phyloP scores from a whole-genome alignment of 169 alveolate genomes.

The Plasmodium gonderi region DNA sequence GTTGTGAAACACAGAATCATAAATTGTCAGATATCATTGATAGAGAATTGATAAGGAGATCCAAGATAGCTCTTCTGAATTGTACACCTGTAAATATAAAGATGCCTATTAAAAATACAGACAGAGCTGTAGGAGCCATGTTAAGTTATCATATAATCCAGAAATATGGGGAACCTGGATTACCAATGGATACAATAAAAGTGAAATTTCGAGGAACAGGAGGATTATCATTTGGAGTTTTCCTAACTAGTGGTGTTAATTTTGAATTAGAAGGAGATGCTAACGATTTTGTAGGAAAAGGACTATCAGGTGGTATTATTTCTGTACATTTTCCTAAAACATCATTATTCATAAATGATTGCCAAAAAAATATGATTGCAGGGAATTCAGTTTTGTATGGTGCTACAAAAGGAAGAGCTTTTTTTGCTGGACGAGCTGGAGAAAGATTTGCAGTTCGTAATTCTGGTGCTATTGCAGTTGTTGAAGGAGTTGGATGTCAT shows the following conservation, averaged over 20 bases:
- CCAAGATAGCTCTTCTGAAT: constrained; percentile 51
- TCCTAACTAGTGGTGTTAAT: constrained; percentile 79
- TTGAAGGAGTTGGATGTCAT: constrained; percentile 88
- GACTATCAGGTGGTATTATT: constrained; percentile 84
- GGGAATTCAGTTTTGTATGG: constrained; percentile 88
- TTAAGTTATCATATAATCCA: constrained; percentile 79
- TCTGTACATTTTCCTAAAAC: constrained; percentile 79
- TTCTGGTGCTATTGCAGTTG: constrained; percentile 87
- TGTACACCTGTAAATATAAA: constrained; percentile 71
- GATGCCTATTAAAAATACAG: constrained; percentile 79
- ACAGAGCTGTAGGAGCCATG: constrained; percentile 86
- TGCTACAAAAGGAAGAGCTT: constrained; percentile 87
- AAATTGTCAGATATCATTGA: constrained; percentile 71
- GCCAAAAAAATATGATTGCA: constrained; percentile 80
- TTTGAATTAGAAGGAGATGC: constrained; percentile 87
- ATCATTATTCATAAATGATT: constrained; percentile 59
- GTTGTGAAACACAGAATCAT: constrained; percentile 76
- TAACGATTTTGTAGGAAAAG: constrained; percentile 86
- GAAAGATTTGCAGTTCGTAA: constrained; percentile 88
- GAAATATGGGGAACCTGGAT: constrained; percentile 69
- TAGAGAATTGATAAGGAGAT: constrained; percentile 71
- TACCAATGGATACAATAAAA: constrained; percentile 72
- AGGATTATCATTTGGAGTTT: constrained; percentile 84
- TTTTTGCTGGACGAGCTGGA: constrained; percentile 86
- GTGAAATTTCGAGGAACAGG: constrained; percentile 81